phyloP scores from a whole-genome alignment of 2,329 filamentous ascomycete genomes.

The Colletotrichum sp. region DNA sequence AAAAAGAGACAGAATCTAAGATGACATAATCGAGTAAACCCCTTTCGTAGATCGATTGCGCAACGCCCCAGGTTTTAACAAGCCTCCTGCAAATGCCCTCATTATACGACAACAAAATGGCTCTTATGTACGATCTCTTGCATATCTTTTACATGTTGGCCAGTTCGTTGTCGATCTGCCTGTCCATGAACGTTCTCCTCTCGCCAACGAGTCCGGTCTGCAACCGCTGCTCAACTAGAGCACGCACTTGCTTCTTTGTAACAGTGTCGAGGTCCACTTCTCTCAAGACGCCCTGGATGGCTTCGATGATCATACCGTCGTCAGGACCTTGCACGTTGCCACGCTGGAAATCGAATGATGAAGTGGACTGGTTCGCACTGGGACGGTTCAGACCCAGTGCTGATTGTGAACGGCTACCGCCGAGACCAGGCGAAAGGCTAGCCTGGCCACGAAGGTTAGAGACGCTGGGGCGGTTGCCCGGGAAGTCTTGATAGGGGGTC shows the following conservation, averaged over 20 bases:
- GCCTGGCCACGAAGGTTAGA: conserved; percentile 59
- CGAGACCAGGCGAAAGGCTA: conserved; percentile 50
- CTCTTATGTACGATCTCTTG: conserved; percentile 10
- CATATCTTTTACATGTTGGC: conserved; percentile 76
- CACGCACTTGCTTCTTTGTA: conserved; percentile 95
- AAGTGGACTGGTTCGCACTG: conserved; percentile 50
- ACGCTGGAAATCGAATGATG: conserved; percentile 66
- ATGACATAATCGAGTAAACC: background rate
- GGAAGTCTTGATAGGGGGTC: conserved; percentile 63
- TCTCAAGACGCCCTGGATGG: conserved; percentile 79
- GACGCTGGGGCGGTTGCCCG: conserved; percentile 61
- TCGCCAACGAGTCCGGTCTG: conserved; percentile 89
- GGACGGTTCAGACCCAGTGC: conserved; percentile 52
- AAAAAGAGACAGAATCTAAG: background rate
- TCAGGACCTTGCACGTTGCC: conserved; percentile 68
- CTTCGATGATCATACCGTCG: conserved; percentile 80
- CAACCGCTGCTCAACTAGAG: conserved; percentile 88
- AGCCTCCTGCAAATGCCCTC: conserved; percentile 1
- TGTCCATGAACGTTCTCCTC: conserved; percentile 86
- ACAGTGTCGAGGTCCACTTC: conserved; percentile 97
- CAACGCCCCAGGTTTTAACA: conserved; percentile 14
- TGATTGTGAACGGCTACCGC: conserved; percentile 45
- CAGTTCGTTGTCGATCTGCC: conserved; percentile 90
- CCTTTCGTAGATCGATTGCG: background rate
- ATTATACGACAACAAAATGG: conserved; percentile 3